Conservation (phyloP, 108 stramenopile genomes). For the Skeletonema potamos region DNA sequence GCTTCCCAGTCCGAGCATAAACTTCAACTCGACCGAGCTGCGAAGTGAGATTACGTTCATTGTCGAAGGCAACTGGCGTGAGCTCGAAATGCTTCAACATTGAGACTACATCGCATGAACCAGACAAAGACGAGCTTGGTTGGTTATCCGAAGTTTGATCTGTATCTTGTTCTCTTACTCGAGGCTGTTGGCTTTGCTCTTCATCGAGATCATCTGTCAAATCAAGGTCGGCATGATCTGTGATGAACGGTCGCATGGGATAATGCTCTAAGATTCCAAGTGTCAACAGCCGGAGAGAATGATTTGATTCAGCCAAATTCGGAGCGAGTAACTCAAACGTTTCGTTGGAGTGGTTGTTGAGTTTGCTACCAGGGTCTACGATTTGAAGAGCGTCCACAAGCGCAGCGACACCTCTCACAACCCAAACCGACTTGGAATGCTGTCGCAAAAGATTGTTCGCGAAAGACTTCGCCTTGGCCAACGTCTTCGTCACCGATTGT, state of each 20-base stretch:
- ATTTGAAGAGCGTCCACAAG: slow-evolving; percentile 29
- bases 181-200: slow-evolving; percentile 41
- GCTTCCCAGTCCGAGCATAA: slow-evolving; percentile 61
- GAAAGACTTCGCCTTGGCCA: slow-evolving; percentile 15
- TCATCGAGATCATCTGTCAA: slow-evolving; percentile 82
- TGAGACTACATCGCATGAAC: slow-evolving; percentile 65
- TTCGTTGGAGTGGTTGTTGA: slow-evolving; percentile 42
- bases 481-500: slow-evolving; percentile 17
- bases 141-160: background rate
- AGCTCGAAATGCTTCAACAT: slow-evolving; percentile 63
- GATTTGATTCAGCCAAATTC: slow-evolving; percentile 61
- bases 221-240: slow-evolving; percentile 79
- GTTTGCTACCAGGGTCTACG: slow-evolving; percentile 19
- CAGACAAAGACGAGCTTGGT: slow-evolving; percentile 12
- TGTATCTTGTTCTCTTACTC: background rate
- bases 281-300: slow-evolving; percentile 72
- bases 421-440: slow-evolving; percentile 56
- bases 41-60: slow-evolving; percentile 59
- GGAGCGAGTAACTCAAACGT: slow-evolving; percentile 63
- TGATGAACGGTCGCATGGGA: slow-evolving; percentile 67
- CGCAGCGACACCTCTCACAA: slow-evolving; percentile 52
- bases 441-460: slow-evolving; percentile 45
- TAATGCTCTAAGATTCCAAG: slow-evolving; percentile 67
- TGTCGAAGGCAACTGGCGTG: slow-evolving; percentile 54
- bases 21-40: slow-evolving; percentile 67